Base-by-base conservation (phyloP, 352 stramenopile genomes). In the Globisporangium solare region DNA sequence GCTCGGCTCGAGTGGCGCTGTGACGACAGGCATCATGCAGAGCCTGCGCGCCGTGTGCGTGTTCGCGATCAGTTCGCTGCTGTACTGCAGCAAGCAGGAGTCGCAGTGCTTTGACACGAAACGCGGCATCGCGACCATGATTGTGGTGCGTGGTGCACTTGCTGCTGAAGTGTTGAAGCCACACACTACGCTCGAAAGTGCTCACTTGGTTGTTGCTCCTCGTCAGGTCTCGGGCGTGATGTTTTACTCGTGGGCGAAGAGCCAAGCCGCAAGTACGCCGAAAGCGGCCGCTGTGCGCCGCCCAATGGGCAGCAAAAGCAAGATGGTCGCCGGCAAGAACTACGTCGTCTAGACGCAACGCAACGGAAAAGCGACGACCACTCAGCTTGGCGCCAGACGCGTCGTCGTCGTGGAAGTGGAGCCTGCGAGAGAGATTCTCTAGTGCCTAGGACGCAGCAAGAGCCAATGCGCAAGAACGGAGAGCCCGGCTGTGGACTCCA, bases 21-120 rank as follows among this genome's bases (percentile, higher is more conserved):
- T 94, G 42, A 94, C 84, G 3, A 92, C 85, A 1, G 85, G 82
- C 22, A 92, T 94, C 64, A 92, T 94, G 81, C 85, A 94, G 71
- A 92, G 82, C 45, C 72, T 94, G 53, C 85, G 85, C 41, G 85
- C 85, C 13, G 85, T 94, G 51, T 92, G 85, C 55, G 85, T 94
- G 20, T 94, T 94, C 56, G 62, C 66, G 21, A 78, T 94, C 66
- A 92, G 82, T 58, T 94, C 85, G 47, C 51, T 92, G 56, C 63
- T 94, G 40, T 94, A 89, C 64, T 94, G 85, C 72, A 79, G 70
- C 60, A 72, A 83, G 51, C 85, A 94, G 68, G 82, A 94, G 59
- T 92, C 82, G 31, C 83, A 94, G 53, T 94, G 85, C 63, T 94
- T 92, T 54, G 79, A 92, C 58, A 88, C 80, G 18, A 89, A 89